These are phyloP conservation scores for Dictyostelium purpureum DNA, from an alignment of 78 protist species.

Conservation along the genomic window DNA sequence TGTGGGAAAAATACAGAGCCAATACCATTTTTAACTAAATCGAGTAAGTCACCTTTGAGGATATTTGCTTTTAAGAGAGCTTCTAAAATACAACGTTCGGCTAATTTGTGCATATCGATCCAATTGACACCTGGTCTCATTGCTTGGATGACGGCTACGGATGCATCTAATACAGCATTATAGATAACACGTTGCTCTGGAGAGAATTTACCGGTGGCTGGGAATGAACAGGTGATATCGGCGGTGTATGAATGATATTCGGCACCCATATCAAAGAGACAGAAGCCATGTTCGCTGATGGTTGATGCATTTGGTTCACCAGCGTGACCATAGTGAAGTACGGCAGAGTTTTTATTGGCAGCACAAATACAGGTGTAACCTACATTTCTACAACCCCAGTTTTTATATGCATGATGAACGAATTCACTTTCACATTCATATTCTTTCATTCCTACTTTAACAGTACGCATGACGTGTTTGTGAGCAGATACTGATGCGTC, in stretches of 20 bases:
- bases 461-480: slow-evolving; percentile 70
- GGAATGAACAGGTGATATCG: slow-evolving; percentile 94
- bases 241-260: slow-evolving; percentile 92
- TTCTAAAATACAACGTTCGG: slow-evolving; percentile 60
- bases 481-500: slow-evolving; percentile 74
- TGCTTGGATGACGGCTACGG: slow-evolving; percentile 34
- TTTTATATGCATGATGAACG: slow-evolving; percentile 57
- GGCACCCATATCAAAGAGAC: slow-evolving; percentile 91
- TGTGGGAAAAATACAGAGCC: slow-evolving; percentile 92
- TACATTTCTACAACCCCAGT: slow-evolving; percentile 80
- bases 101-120: slow-evolving; percentile 88
- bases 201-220: slow-evolving; percentile 89
- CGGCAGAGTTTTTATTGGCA: slow-evolving; percentile 79
- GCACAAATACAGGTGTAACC: slow-evolving; percentile 91
- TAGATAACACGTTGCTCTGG: slow-evolving; percentile 86
- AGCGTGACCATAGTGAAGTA: slow-evolving; percentile 90
- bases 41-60: slow-evolving; percentile 77
- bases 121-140: slow-evolving; percentile 90
- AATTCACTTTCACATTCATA: slow-evolving; percentile 85
- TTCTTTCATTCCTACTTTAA: slow-evolving; percentile 80
- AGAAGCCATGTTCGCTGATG: slow-evolving; percentile 72
- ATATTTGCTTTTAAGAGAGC: slow-evolving; percentile 76
- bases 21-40: slow-evolving; percentile 64
- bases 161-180: slow-evolving; percentile 87
- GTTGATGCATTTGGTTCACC: slow-evolving; percentile 77